Evolutionary conservation across 2,329 filamentous ascomycete genomes (phyloP).

Genomic region (Penicillium rolfsii): DNA sequence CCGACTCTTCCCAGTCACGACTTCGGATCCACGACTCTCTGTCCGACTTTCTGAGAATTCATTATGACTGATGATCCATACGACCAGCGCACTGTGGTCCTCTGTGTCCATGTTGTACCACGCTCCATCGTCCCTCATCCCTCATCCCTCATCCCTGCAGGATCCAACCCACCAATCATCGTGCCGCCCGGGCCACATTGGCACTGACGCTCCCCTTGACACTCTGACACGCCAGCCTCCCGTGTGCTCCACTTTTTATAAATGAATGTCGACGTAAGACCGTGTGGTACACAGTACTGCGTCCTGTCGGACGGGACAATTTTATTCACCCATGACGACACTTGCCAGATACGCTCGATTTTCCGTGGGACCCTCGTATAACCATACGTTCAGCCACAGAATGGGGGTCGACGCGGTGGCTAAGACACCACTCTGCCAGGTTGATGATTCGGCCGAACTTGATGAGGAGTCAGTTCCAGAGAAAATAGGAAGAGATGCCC

Average conservation of each 20-base stretch:
- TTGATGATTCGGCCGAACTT: not conserved
- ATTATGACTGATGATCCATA: too few species aligned
- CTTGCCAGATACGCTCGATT: not conserved
- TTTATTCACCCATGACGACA: conserved; percentile 27
- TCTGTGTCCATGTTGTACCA: too few species aligned
- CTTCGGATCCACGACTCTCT: not conserved
- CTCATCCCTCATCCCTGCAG: not conserved
- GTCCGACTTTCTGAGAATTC: not conserved
- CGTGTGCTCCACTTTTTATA: conserved; percentile 28
- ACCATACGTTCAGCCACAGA: not conserved
- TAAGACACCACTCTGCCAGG: not conserved
- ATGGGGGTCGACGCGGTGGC: not conserved
- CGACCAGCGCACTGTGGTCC: too few species aligned
- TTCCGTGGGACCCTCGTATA: not conserved
- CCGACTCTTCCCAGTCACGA: too few species aligned
- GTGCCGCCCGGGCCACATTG: not conserved
- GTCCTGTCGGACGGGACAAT: not conserved
- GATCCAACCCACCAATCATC: conserved; percentile 3
- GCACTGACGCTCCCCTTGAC: not conserved
- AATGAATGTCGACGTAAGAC: conserved; percentile 31
- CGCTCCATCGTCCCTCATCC: not conserved
- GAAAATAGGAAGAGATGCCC: not conserved
- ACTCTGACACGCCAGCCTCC: not conserved
- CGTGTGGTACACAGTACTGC: not conserved
- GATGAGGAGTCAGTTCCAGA: not conserved